Conservation (phyloP, 2,329 filamentous ascomycete genomes). For the Graphilbum sp. region DNA sequence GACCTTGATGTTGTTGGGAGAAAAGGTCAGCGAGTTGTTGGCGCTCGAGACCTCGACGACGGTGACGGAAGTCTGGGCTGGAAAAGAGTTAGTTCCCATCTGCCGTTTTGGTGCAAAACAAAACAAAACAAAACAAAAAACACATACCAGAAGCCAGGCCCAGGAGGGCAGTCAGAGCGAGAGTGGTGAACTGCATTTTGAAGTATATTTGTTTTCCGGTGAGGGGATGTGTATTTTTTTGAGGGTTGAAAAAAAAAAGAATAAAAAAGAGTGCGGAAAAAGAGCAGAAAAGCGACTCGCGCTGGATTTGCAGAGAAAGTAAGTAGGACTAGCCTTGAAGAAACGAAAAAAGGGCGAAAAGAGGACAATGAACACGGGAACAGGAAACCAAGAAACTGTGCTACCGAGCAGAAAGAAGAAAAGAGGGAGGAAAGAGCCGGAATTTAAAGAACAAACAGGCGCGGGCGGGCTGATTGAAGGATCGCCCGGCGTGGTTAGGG, state of each 20-base stretch:
- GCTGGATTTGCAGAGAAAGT: too few relatives aligned
- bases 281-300: slow-evolving; percentile 24
- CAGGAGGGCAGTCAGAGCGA: slow-evolving; percentile 29
- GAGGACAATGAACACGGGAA: slow-evolving; percentile 13
- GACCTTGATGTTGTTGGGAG: slow-evolving; percentile 48
- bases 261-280: too few relatives aligned
- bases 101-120: too few relatives aligned
- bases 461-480: slow-evolving; percentile 16
- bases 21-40: slow-evolving; percentile 43
- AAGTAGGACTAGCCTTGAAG: too few relatives aligned
- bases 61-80: slow-evolving; percentile 27
- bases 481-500: slow-evolving; percentile 15
- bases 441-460: slow-evolving; percentile 19
- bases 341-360: slow-evolving; percentile 22
- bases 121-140: too few relatives aligned
- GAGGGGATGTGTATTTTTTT: slow-evolving; percentile 9
- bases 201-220: slow-evolving; percentile 7
- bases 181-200: slow-evolving; percentile 37
- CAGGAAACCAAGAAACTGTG: slow-evolving; percentile 9
- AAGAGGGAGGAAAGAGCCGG: slow-evolving; percentile 15
- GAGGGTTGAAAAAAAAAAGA: slow-evolving; percentile 8
- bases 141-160: slow-evolving; percentile 28
- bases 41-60: slow-evolving; percentile 35
- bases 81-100: too few relatives aligned
- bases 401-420: slow-evolving; percentile 10